Conservation (phyloP, 768 basidiomycete species). For the Leccinum imitatum region DNA sequence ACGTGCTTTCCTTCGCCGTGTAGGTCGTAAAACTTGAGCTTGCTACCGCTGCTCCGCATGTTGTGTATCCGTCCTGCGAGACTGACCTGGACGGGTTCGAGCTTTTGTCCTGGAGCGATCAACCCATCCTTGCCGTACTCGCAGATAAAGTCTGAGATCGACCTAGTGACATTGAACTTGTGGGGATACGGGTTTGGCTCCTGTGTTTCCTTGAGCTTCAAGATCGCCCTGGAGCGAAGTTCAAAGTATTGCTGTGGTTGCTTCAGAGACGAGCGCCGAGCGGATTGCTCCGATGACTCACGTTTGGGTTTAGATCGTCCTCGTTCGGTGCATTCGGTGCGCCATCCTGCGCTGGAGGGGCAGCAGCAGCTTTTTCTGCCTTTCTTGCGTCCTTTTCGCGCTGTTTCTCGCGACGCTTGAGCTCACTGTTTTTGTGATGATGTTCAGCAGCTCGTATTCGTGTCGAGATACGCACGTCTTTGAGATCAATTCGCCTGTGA, state of each 20-base stretch:
- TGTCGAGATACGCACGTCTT: constrained; percentile 67
- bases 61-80: constrained; percentile 92
- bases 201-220: constrained; percentile 79
- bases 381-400: constrained; percentile 72
- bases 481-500: constrained; percentile 96
- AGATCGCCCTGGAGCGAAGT: constrained; percentile 84
- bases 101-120: constrained; percentile 64
- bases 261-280: background rate
- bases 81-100: constrained; percentile 55
- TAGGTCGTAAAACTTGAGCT: constrained; percentile 93
- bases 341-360: constrained; percentile 36
- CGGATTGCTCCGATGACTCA: constrained; percentile 40
- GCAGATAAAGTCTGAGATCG: constrained; percentile 70
- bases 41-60: constrained; percentile 77
- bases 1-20: constrained; percentile 91
- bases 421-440: constrained; percentile 59
- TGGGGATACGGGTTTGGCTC: constrained; percentile 96
- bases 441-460: constrained; percentile 23
- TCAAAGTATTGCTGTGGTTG: constrained; percentile 90
- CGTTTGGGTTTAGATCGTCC: constrained; percentile 89
- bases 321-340: constrained; percentile 52
- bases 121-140: constrained; percentile 72
- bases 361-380: constrained; percentile 66
- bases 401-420: constrained; percentile 91
- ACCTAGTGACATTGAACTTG: constrained; percentile 90